Base-by-base conservation (phyloP, 768 basidiomycete species). In the Lanmaoa pseudosensibilis region DNA sequence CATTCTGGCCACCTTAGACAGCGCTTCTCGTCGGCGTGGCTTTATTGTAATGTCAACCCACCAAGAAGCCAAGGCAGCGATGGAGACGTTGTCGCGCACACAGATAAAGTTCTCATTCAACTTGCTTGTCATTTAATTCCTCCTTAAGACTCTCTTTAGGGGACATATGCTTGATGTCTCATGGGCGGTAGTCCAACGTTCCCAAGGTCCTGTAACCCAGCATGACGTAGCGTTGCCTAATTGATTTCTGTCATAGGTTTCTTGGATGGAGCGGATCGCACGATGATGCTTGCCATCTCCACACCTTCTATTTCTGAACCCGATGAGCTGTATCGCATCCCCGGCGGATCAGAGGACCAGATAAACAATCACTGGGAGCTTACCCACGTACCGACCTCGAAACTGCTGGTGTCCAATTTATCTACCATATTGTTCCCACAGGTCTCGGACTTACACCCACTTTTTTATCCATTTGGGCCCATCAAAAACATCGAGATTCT, bases 141-240 rank as follows among this genome's bases (percentile, higher is more conserved):
- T 60, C 15, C 34, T 60, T 54, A 52, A 59, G 39, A 43, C 36
- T 46, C 48, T 40, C 38, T 47, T 34, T 39, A 91, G 87, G 65
- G 88, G 89, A 8, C 86, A 91, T 64, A 77, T 80, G 19, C 82
- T 92, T 45, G 90, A 92, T 66, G 82, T 92, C 50, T 91, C 90
- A 7, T 92, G 90, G 90, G 90, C 90, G 18, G 90, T 92, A 23
- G 90, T 92, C 37, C 90, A 92, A 61, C 88, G 90, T 44, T 92
- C 90, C 59, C 85, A 87, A 79, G 90, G 89, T 88, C 34, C 19
- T 55, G 36, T 60, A 3, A 6, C 8, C 4, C 32, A 23, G 12
- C 33, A 36, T 32, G 1, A 50, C 30, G 50, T 36, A 36, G 11
- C 37, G 46, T 54, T 37, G 18, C 50, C 51, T 58, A 32, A 60